These are phyloP conservation scores for Ceratocystis alfenasii DNA, from an alignment of 2,329 filamentous ascomycete genomes.

Conservation along the genomic window DNA sequence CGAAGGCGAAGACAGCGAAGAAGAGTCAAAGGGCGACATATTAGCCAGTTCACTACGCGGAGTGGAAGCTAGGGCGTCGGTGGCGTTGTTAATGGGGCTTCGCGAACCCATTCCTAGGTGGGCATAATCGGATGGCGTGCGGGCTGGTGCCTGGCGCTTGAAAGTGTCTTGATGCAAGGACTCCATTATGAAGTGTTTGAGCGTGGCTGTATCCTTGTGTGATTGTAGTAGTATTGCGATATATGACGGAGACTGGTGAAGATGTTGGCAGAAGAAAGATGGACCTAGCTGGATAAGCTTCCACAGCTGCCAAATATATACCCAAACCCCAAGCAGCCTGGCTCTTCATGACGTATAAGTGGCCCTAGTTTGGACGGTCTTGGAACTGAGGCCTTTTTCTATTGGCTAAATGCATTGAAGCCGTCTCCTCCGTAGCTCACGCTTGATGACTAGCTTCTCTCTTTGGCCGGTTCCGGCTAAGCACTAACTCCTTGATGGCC, in stretches of 20 bases:
- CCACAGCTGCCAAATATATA: constrained; percentile 3
- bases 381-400: not conserved
- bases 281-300: not conserved
- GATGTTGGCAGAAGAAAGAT: not conserved
- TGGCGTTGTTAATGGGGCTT: not conserved
- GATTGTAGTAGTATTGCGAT: not conserved
- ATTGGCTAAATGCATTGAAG: not conserved
- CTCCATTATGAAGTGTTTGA: constrained; percentile 12
- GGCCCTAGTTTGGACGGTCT: not conserved
- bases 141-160: constrained; percentile 15
- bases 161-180: constrained; percentile 20
- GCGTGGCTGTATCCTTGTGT: not conserved
- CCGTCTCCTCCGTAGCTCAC: not conserved
- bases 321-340: not conserved
- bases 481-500: too few relatives aligned
- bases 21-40: not conserved
- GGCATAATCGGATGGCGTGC: constrained; percentile 18
- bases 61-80: not conserved
- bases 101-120: not conserved
- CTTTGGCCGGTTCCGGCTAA: not conserved
- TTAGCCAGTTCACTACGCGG: constrained; percentile 17
- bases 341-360: not conserved
- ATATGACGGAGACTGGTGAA: not conserved
- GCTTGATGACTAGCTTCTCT: not conserved
- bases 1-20: not conserved